phyloP scores from a whole-genome alignment of 2,329 filamentous ascomycete species.

The Cladophialophora bantiana region DNA sequence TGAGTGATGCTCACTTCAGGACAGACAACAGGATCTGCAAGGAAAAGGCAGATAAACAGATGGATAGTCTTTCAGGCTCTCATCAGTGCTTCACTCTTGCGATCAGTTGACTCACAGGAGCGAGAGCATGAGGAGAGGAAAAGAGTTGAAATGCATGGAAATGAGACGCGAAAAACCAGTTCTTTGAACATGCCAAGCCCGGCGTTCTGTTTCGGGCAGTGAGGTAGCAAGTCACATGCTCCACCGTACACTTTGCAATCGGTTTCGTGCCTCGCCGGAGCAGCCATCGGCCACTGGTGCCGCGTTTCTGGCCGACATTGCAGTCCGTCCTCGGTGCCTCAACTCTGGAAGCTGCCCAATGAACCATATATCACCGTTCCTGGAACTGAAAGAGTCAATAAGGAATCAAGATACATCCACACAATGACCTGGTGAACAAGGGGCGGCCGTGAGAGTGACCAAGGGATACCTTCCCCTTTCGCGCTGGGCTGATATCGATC shows the following conservation, averaged over 20 bases:
- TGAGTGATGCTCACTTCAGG: no score
- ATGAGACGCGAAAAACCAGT: neutral
- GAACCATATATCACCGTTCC: neutral
- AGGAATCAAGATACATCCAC: neutral
- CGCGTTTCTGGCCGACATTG: neutral
- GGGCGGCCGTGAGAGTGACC: neutral
- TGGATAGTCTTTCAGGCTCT: neutral
- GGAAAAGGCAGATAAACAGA: neutral
- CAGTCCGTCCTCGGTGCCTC: neutral
- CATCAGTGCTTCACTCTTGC: no score
- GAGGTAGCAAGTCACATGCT: neutral
- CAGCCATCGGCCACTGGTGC: neutral
- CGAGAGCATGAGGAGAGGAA: neutral
- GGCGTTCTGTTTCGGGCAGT: neutral
- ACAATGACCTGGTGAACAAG: constrained; percentile 6
- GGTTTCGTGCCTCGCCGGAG: neutral
- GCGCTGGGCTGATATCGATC: constrained; percentile 16
- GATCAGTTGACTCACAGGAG: no score
- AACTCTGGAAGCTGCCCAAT: neutral
- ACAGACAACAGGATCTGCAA: no score
- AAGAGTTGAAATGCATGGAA: neutral
- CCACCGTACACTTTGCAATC: neutral
- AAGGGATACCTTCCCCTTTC: constrained; percentile 6
- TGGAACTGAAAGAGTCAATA: neutral
- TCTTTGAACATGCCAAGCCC: neutral